phyloP scores from a whole-genome alignment of 2,329 filamentous ascomycete species.

The Pseudonectria foliicola region DNA sequence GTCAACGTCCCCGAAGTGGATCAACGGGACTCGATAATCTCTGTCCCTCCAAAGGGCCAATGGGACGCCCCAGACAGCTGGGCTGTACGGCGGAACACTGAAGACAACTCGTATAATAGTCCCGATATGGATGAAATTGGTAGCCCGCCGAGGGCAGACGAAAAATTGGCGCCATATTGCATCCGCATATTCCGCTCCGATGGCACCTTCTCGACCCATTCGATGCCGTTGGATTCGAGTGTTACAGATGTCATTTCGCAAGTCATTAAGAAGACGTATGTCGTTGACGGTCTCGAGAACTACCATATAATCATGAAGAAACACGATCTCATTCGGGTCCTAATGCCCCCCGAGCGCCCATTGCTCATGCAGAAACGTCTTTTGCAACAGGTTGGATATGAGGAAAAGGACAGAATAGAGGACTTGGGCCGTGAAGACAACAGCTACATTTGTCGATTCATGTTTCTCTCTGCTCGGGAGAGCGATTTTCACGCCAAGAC shows the following conservation, averaged over 20 bases:
- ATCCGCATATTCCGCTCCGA: slow-evolving; percentile 93
- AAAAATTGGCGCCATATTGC: slow-evolving; percentile 73
- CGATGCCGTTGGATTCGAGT: slow-evolving; percentile 73
- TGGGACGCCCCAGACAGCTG: slow-evolving; percentile 98
- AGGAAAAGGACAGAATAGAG: slow-evolving; percentile 77
- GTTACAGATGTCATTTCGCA: slow-evolving; percentile 84
- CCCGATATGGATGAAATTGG: slow-evolving; percentile 63
- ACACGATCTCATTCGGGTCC: slow-evolving; percentile 78
- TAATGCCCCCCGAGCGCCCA: slow-evolving; percentile 72
- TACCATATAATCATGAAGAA: slow-evolving; percentile 95
- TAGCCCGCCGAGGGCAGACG: slow-evolving; percentile 61
- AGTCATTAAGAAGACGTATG: slow-evolving; percentile 87
- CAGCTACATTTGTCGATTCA: slow-evolving; percentile 92
- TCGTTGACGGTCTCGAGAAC: slow-evolving; percentile 83
- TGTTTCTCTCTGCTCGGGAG: slow-evolving; percentile 84
- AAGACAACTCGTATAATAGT: slow-evolving; percentile 52
- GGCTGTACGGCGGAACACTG: slow-evolving; percentile 72
- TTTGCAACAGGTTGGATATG: slow-evolving; percentile 86
- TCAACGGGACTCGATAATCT: slow-evolving; percentile 26
- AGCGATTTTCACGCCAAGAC: slow-evolving; percentile 63
- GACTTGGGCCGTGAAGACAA: slow-evolving; percentile 96
- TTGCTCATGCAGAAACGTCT: slow-evolving; percentile 87
- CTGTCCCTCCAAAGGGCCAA: slow-evolving; percentile 42
- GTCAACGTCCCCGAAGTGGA: slow-evolving; percentile 40
- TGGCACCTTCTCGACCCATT: slow-evolving; percentile 88